phyloP scores from a whole-genome alignment of 129 eudicot genomes.

The Oenanthe sinensis region DNA sequence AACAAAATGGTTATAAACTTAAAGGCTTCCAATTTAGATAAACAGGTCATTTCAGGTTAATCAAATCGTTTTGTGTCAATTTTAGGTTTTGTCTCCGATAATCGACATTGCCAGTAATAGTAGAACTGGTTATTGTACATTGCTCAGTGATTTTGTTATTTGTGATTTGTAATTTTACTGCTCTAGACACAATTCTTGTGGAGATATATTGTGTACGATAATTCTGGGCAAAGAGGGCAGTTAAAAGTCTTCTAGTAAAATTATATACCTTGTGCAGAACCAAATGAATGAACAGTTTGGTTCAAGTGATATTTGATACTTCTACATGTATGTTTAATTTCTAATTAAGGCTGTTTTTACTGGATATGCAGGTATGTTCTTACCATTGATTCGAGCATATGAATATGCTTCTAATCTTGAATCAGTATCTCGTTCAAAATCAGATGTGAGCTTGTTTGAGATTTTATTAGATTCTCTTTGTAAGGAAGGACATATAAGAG shows the following conservation, averaged over 20 bases:
- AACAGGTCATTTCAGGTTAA: not conserved
- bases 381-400: slow-evolving; percentile 32
- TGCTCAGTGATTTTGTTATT: not conserved
- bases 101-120: not conserved
- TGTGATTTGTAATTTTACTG: not conserved
- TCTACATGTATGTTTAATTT: not conserved
- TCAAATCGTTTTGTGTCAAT: too few species aligned
- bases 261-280: not conserved
- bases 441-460: slow-evolving; percentile 28
- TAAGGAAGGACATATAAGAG: slow-evolving; percentile 36
- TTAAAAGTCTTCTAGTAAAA: not conserved
- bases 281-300: not conserved
- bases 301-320: not conserved
- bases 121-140: not conserved
- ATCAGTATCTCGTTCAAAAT: slow-evolving; percentile 13
- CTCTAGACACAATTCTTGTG: not conserved
- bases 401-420: slow-evolving; percentile 37
- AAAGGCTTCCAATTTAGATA: not conserved
- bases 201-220: not conserved
- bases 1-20: not conserved
- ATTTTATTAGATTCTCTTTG: slow-evolving; percentile 41
- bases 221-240: not conserved
- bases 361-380: slow-evolving; percentile 22
- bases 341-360: not conserved
- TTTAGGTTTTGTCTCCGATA: not conserved